These are phyloP conservation scores for Eimeria mitis DNA, from an alignment of 169 alveolate genomes.

Conservation along the genomic window DNA sequence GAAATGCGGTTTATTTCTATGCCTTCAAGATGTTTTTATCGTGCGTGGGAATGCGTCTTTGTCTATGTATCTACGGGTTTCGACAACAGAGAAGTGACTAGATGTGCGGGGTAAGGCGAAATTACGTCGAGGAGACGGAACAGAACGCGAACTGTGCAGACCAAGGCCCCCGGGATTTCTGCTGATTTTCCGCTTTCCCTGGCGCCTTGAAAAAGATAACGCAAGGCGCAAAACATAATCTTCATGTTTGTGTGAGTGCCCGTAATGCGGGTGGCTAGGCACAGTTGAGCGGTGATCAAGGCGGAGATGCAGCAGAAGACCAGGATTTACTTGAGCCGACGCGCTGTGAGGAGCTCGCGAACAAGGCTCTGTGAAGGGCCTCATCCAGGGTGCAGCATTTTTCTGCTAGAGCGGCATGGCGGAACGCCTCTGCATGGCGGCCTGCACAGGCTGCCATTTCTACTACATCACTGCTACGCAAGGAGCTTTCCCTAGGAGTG, in stretches of 20 bases:
- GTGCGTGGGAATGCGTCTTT: background rate
- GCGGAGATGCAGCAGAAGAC: background rate
- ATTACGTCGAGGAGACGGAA: slow-evolving; percentile 10
- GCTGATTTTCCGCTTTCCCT: background rate
- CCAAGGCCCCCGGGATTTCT: slow-evolving; percentile 30
- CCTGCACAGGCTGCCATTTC: slow-evolving; percentile 42
- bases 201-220: background rate
- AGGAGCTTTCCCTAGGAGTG: background rate
- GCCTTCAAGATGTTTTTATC: background rate
- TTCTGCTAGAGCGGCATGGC: slow-evolving; percentile 53
- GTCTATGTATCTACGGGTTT: background rate
- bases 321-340: background rate
- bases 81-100: background rate
- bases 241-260: no score
- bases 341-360: background rate
- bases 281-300: background rate
- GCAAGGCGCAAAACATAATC: background rate
- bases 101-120: background rate
- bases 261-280: background rate
- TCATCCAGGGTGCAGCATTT: slow-evolving; percentile 26
- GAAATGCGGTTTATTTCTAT: background rate
- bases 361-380: slow-evolving; percentile 9
- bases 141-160: slow-evolving; percentile 27
- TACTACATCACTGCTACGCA: background rate
- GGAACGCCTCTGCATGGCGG: slow-evolving; percentile 29